phyloP scores from a whole-genome alignment of 768 basidiomycete species.

The Multifurca ochricompacta region DNA sequence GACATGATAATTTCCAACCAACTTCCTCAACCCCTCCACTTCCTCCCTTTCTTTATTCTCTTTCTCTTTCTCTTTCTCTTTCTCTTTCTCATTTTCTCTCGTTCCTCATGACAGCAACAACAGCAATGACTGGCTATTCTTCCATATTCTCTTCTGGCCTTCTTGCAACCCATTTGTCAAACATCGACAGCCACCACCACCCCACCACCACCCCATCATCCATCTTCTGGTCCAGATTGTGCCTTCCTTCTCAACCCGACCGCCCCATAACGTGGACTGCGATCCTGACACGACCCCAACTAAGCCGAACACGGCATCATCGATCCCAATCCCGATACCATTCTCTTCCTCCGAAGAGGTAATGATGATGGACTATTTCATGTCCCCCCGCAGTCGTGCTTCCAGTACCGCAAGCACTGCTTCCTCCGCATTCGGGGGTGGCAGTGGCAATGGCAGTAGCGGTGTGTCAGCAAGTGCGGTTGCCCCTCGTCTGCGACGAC shows the following conservation, averaged over 20 bases:
- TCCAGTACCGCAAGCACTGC: constrained; percentile 21
- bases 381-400: constrained; percentile 27
- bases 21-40: too few species aligned
- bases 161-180: constrained; percentile 39
- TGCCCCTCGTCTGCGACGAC: constrained; percentile 44
- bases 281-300: constrained; percentile 34
- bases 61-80: neutral
- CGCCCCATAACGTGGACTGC: constrained; percentile 30
- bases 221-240: constrained; percentile 22
- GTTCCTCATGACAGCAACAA: neutral
- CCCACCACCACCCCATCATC: too few species aligned
- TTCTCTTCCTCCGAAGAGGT: constrained; percentile 23
- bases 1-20: too few species aligned
- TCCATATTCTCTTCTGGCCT: constrained; percentile 66
- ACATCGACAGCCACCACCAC: constrained; percentile 10
- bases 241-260: constrained; percentile 20
- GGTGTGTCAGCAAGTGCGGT: too few species aligned
- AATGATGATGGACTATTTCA: constrained; percentile 26
- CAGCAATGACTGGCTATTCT: constrained; percentile 43
- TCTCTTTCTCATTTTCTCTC: neutral
- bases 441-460: too few species aligned
- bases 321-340: too few species aligned
- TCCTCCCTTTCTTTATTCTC: neutral
- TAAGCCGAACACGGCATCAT: constrained; percentile 20
- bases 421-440: constrained; percentile 9